Base-by-base conservation (phyloP, 768 basidiomycete species). In the Ramaria sp. region DNA sequence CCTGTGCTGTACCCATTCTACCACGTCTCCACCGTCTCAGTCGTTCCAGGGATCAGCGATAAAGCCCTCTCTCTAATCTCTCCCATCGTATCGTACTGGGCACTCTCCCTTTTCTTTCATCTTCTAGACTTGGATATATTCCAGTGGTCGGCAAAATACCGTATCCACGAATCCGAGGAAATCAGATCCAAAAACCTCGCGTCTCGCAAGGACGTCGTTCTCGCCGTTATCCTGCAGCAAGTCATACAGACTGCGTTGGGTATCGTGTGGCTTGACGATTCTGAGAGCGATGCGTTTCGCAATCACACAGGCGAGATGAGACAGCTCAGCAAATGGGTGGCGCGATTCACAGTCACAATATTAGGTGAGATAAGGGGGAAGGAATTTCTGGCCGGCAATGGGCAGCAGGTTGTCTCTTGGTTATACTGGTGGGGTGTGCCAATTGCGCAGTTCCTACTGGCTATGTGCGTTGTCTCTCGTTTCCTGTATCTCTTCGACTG, bases 351-450 rank as follows among this genome's bases (percentile, higher is more conserved):
- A 2, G 59, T 68, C 39, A 62, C 70, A 53, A 39, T 73, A 2
- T 56, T 83, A 6, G 81, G 82, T 17, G 67, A 72, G 49, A 63
- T 73, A 41, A 63, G 66, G 45, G 0, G 76, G 69, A 0, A 65
- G 67, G 56, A 61, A 66, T 24, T 30, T 78, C n/a, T 63, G 79
- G 62, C 63, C 66, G 30, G 15, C 64, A 68, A 59, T 80, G 72
- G 3, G 69, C 68, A 7, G 62, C 75, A 59, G 19, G 63, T 82
- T 15, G 76, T 84, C 15, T 78, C 85, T 66, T 78, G 78, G 66
- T 62, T 83, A 17, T 99, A 98, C 68, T 99, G 95, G 95, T 99
- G 93, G 91, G 83, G 74, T 4, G 82, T 93, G 4, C 96, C 96
- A 0, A 63, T 70, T 1, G 65, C 75, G 9, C 92, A 92, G 70